Base-by-base conservation (phyloP, 108 stramenopile species). In the Cyclostephanos tholiformis region DNA sequence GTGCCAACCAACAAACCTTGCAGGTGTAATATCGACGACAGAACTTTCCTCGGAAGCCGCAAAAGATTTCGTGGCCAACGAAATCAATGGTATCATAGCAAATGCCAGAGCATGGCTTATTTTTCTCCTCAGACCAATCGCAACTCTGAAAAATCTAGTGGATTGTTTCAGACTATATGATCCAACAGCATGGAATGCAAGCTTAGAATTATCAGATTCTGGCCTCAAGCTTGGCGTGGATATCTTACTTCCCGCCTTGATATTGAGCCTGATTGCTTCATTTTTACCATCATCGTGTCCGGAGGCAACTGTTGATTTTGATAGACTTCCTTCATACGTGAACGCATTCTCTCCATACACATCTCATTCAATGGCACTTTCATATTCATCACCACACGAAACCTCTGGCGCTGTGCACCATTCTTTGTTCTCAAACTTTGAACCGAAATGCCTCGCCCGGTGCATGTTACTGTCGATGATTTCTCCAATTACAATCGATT, bases 401-500 rank as follows among this genome's bases (percentile, higher is more conserved):
- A 29, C 65, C 6, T 43, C 30, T 27, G 12, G 4, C n/a, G 27
- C 70, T 17, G 1, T 25, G 51, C 11, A 58, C 20, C 35, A 20
- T 67, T 38, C 70, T 16, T 30, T 71, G 25, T 30, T 46, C 9
- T 71, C 27, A 20, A 43, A 49, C 11, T 63, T 75, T 30, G 74
- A 75, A 48, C 36, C 35, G 58, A 38, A 29, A 27, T 67, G 67
- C 23, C 35, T 75, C 23, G 6, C 11, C 10, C 65, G 74, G 26
- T 65, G 65, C 25, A 11, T 43, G 6, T 23, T 43, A 22, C 43
- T 75, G 46, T 60, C 66, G 22, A 27, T 67, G 13, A 20, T 75
- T 23, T 75, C 74, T 41, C 74, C 74, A n/a, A 60, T 60, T 26
- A 38, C 66, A 67, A 58, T 67, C 14, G 74, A 75, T 52, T 16